Evolutionary conservation across 75 land plant genomes (phyloP), one percentile per base, ranked within the genome.

Genomic region (Cryptomeria japonica): DNA sequence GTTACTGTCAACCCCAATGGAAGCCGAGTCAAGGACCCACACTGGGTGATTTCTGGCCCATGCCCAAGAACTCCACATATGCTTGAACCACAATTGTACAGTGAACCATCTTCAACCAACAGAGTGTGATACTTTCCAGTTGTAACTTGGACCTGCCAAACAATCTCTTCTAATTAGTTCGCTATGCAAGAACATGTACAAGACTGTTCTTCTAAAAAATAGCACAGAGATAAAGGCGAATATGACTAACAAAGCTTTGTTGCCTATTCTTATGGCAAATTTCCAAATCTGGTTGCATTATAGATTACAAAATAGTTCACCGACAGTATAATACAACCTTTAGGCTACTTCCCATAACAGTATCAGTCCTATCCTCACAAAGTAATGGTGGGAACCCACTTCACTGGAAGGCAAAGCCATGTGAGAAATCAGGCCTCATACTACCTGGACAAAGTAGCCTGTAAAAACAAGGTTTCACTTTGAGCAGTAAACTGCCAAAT

Each of bases 101-200:
- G 88, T 53, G 92, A 86, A 31, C 93, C 91, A 86, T 94, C 88
- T 86, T 89, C 89, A 55, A 94, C 90, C 86, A 96, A 85, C 58
- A 97, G 86, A 0, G 99, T 93, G 87, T 96, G 97, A 86, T 96
- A 97, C 86, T 91, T 93, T 85, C 99, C 99, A 76, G 96, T 93
- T 41, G 93, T 91, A 13, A 94, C 93, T 90, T 96, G 96, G 87
- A 94, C 91, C 99, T 97, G 96, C 89, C 78, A 51, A 89, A 84
- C 42, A 39, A 83, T 51, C 37, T 87, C 37, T 68, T 49, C 73
- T 87, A 46, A 41, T 86, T 85, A 86, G 82, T 77, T 39, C 44
- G 7, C 38, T 12, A 82, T 82, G 84, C 47, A 82, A 44, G 51
- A 82, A 82, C 84, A 10, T 46, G 42, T 41, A 41, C 44, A 79